Percentiles rank a stretch among this genome's conserved stretches.
Conservation (phyloP, 768 basidiomycete genomes). For the Vararia minispora region DNA sequence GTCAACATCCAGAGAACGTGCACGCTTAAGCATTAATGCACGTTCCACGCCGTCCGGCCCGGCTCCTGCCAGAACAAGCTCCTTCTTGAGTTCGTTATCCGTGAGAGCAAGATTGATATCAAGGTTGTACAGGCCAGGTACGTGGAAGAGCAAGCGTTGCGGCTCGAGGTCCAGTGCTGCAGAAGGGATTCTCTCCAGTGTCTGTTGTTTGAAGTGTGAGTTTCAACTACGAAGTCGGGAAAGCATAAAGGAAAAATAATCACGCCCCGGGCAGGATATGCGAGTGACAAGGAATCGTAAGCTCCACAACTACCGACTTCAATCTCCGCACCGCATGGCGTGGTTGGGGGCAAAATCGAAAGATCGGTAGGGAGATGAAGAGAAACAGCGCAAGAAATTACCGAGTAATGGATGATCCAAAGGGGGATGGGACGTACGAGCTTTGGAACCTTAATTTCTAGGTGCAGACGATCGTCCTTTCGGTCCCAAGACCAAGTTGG, state of each 20-base stretch:
- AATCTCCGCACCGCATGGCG: no score
- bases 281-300: no score
- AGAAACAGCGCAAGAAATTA: not conserved
- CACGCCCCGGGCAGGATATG: no score
- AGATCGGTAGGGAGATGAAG: conserved; percentile 1
- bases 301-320: no score
- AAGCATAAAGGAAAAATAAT: no score
- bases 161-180: conserved; percentile 59
- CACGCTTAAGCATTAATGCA: conserved; percentile 42
- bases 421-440: conserved; percentile 34
- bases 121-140: conserved; percentile 37
- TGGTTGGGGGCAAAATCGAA: no score
- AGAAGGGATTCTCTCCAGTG: conserved; percentile 29
- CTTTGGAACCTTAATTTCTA: conserved; percentile 44
- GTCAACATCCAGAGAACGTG: conserved; percentile 50
- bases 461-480: conserved; percentile 24
- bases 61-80: conserved; percentile 11
- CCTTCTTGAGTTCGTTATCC: conserved; percentile 39
- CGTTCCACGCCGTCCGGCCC: conserved; percentile 17
- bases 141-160: conserved; percentile 38
- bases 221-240: no score
- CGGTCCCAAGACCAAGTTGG: conserved; percentile 16
- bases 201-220: conserved; percentile 23
- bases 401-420: not conserved
- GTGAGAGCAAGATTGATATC: conserved; percentile 47